Conservation (phyloP, 1,284 basidiomycete genomes). For the Abortiporus biennis region DNA sequence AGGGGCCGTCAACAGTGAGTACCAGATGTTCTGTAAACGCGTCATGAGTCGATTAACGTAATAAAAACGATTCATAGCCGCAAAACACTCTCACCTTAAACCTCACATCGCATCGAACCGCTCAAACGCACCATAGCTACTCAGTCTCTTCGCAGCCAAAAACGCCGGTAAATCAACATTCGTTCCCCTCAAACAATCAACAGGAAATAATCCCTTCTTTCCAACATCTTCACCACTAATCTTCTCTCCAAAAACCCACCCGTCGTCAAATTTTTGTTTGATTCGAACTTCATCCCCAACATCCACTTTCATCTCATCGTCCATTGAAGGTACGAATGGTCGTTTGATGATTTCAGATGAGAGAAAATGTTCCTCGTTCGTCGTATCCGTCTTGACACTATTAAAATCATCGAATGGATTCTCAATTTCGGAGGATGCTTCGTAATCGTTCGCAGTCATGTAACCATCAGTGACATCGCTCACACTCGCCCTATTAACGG, state of each 20-base stretch:
- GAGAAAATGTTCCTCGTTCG: constrained; percentile 26
- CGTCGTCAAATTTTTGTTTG: constrained; percentile 55
- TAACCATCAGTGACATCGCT: constrained; percentile 6
- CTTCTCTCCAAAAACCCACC: constrained; percentile 48
- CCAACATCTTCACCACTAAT: constrained; percentile 28
- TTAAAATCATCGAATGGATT: constrained; percentile 31
- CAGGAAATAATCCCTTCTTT: constrained; percentile 42
- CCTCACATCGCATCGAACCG: too few relatives aligned
- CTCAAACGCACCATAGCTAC: constrained; percentile 24
- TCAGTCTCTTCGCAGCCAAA: constrained; percentile 42
- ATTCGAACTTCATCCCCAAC: constrained; percentile 49
- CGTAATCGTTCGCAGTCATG: constrained; percentile 11
- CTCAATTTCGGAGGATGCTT: constrained; percentile 6
- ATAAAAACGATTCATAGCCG: too few relatives aligned
- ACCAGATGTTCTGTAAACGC: too few relatives aligned
- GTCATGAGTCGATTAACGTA: too few relatives aligned
- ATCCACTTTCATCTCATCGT: constrained; percentile 52
- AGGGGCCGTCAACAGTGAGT: too few relatives aligned
- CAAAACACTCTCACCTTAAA: too few relatives aligned
- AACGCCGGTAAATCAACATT: constrained; percentile 45
- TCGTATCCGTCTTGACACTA: constrained; percentile 14
- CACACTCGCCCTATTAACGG: too few relatives aligned
- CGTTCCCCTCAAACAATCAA: constrained; percentile 50
- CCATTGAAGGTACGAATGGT: constrained; percentile 49
- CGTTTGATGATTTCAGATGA: constrained; percentile 42